Percentiles rank a stretch among this genome's conserved stretches.
phyloP scores from a whole-genome alignment of 257 asterid species.

The Solanum peruvianum region DNA sequence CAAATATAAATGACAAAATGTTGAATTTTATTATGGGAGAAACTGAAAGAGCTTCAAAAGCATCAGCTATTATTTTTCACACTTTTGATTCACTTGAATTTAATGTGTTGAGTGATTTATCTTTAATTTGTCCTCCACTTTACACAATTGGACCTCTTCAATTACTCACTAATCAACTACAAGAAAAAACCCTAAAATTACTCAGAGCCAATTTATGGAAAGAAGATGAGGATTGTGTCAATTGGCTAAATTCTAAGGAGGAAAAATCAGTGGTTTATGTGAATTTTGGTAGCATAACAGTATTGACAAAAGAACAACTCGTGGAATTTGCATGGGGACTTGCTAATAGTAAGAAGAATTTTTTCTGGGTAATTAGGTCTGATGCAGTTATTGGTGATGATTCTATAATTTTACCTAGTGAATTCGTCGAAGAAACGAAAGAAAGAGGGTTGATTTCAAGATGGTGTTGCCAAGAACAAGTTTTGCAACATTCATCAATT shows the following conservation, averaged over 20 bases:
- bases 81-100: constrained; percentile 22
- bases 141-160: constrained; percentile 33
- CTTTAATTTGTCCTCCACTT: constrained; percentile 25
- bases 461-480: constrained; percentile 37
- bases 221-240: constrained; percentile 24
- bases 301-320: constrained; percentile 7
- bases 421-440: constrained; percentile 8
- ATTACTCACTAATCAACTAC: constrained; percentile 2
- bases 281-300: constrained; percentile 32
- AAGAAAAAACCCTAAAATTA: background rate
- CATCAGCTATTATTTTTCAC: constrained; percentile 28
- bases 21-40: constrained; percentile 11
- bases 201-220: constrained; percentile 18
- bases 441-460: constrained; percentile 11
- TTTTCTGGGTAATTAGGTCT: constrained; percentile 31
- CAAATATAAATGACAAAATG: constrained; percentile 14
- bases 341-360: constrained; percentile 16
- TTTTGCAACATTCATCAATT: constrained; percentile 20
- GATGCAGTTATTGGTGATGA: constrained; percentile 18
- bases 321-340: constrained; percentile 35
- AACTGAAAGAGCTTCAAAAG: constrained; percentile 11
- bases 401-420: background rate
- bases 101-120: constrained; percentile 8
- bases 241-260: constrained; percentile 21
- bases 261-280: constrained; percentile 26